A percentile compares a stretch with the other conserved stretches of the same genome.
Conservation (phyloP, 352 stramenopile genomes). For the Phytopythium boreale region DNA sequence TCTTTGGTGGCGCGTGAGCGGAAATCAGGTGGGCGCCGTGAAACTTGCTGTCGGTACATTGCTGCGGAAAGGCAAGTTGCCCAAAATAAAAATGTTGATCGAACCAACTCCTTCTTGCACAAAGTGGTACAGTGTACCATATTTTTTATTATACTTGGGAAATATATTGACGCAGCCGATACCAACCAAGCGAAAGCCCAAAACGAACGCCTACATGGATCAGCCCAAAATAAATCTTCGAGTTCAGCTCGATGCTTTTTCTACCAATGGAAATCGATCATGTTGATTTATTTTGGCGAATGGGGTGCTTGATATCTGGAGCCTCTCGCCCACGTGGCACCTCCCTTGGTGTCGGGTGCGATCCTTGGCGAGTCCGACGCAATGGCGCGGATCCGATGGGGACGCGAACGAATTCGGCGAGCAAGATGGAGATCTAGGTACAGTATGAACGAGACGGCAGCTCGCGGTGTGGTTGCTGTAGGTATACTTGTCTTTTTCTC, state of each 20-base stretch:
- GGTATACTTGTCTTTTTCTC: background rate
- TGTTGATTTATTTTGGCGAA: background rate
- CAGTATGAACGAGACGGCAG: too few species aligned
- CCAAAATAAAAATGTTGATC: background rate
- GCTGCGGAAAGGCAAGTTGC: background rate
- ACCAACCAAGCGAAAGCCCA: background rate
- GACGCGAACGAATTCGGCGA: background rate
- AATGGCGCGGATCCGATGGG: background rate
- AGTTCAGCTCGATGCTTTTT: background rate
- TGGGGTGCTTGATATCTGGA: background rate
- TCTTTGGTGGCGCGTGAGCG: background rate
- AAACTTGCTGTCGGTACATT: conserved; percentile 1
- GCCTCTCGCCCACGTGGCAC: background rate
- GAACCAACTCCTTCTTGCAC: background rate
- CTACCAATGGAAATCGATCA: background rate
- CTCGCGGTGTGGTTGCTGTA: background rate
- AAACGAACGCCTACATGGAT: background rate
- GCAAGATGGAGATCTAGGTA: too few species aligned
- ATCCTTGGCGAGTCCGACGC: background rate
- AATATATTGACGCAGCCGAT: too few species aligned
- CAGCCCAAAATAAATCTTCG: background rate
- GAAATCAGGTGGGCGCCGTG: background rate
- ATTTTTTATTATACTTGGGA: too few species aligned
- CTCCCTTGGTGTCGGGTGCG: too few species aligned
- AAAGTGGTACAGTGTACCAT: too few species aligned